A percentile compares a stretch with the other conserved stretches of the same genome.
These are phyloP conservation scores for Pseudocercospora musae DNA, from an alignment of 2,329 filamentous ascomycete species.

Conservation along the genomic window DNA sequence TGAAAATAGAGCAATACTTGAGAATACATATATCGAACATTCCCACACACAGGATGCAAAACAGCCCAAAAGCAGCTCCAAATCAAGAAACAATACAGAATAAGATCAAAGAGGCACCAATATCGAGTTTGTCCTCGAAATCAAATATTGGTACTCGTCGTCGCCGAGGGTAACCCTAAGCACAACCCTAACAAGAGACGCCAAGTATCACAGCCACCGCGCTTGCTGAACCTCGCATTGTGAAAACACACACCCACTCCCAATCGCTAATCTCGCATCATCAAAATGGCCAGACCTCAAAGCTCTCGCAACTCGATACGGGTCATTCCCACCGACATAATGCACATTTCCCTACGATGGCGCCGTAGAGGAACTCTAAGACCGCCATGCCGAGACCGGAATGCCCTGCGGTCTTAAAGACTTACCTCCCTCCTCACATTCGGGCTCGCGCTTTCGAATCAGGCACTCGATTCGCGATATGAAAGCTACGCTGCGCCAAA, in stretches of 20 bases:
- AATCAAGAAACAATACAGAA: not conserved
- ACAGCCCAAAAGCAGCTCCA: not conserved
- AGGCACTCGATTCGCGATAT: not conserved
- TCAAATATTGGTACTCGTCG: not conserved
- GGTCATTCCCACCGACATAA: not conserved
- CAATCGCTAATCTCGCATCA: not conserved
- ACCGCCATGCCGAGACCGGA: conserved; percentile 1
- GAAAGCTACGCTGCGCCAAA: not conserved
- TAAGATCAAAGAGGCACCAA: not conserved
- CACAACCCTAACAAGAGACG: not conserved
- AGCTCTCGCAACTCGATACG: not conserved
- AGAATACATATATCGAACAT: not conserved
- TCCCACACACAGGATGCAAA: not conserved
- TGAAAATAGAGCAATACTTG: not conserved
- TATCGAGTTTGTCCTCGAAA: not conserved
- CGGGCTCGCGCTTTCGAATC: not conserved
- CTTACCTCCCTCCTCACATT: conserved; percentile 3
- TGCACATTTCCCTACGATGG: not conserved
- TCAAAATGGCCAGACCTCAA: not conserved
- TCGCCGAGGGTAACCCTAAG: not conserved
- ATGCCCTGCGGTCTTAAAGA: conserved; percentile 1
- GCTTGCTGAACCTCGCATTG: not conserved
- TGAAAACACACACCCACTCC: not conserved
- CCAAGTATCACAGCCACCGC: not conserved
- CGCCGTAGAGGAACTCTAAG: conserved; percentile 6